Percentiles rank a stretch among this genome's conserved stretches.
Conservation (phyloP, 2,329 filamentous ascomycete genomes). For the Aciculosporium take region DNA sequence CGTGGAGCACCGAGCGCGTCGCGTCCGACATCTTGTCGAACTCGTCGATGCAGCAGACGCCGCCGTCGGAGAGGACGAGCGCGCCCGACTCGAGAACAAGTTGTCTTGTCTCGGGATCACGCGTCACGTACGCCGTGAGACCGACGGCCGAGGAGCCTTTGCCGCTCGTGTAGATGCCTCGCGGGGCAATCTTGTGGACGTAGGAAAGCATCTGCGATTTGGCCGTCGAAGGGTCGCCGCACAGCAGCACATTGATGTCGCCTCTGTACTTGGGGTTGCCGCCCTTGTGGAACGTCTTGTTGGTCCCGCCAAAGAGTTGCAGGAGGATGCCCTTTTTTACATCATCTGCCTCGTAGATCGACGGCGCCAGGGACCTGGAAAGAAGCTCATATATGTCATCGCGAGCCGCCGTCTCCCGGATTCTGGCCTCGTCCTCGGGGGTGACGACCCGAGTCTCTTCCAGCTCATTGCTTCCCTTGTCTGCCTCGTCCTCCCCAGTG, state of each 20-base stretch:
- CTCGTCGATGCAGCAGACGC: conserved; percentile 74
- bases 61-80: conserved; percentile 64
- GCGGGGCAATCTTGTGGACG: conserved; percentile 92
- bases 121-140: conserved; percentile 68
- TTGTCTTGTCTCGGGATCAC: conserved; percentile 66
- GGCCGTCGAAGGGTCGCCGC: conserved; percentile 89
- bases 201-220: conserved; percentile 94
- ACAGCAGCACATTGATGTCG: conserved; percentile 93
- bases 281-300: conserved; percentile 94
- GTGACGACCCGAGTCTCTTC: conserved; percentile 75
- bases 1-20: conserved; percentile 68
- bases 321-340: conserved; percentile 97
- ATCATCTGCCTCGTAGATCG: conserved; percentile 95
- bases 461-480: conserved; percentile 56
- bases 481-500: conserved; percentile 52
- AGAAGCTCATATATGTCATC: conserved; percentile 88
- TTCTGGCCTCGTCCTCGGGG: conserved; percentile 79
- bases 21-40: conserved; percentile 77
- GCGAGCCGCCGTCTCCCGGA: conserved; percentile 63
- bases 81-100: conserved; percentile 70
- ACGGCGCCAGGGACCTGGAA: conserved; percentile 79
- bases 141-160: conserved; percentile 71
- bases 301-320: conserved; percentile 92
- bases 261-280: conserved; percentile 91
- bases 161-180: conserved; percentile 68